Evolutionary conservation across 2,329 filamentous ascomycete species (phyloP).

Genomic region (Exutisphaerella laricina): DNA sequence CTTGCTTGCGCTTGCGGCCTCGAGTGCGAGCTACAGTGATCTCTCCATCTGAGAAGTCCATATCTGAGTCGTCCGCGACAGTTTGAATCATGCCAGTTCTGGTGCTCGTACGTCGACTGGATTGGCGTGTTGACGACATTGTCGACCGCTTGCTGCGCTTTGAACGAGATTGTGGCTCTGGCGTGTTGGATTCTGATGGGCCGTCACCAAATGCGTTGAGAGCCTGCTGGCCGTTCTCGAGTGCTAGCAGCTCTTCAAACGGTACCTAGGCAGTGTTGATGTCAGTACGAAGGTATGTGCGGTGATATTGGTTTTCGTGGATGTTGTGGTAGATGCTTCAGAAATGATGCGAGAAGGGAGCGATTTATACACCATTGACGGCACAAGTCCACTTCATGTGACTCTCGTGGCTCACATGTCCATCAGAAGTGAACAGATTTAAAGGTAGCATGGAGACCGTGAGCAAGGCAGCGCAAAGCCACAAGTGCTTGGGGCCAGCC

Average conservation of each 20-base stretch:
- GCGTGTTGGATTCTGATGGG: conserved; percentile 12
- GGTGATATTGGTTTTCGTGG: neutral
- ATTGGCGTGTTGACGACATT: conserved; percentile 26
- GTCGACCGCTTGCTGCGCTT: conserved; percentile 8
- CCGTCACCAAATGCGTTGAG: conserved; percentile 38
- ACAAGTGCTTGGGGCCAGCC: too few relatives aligned
- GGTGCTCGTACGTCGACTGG: conserved; percentile 7
- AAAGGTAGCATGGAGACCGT: too few relatives aligned
- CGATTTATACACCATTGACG: neutral
- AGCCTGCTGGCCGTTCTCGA: conserved; percentile 45
- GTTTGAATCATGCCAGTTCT: conserved; percentile 27
- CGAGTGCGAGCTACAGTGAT: conserved; percentile 11
- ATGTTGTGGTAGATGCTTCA: neutral
- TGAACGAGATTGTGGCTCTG: conserved; percentile 1
- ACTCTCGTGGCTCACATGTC: too few relatives aligned
- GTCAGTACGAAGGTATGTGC: conserved; percentile 4
- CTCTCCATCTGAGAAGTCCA: conserved; percentile 19
- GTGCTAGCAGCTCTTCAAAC: conserved; percentile 40
- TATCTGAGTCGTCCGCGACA: conserved; percentile 23
- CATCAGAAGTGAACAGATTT: too few relatives aligned
- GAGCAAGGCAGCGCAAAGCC: too few relatives aligned
- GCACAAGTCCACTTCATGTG: too few relatives aligned
- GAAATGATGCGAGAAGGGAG: neutral
- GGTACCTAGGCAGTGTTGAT: conserved; percentile 38
- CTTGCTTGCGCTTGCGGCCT: conserved; percentile 23